Evolutionary conservation across 2,329 filamentous ascomycete species (phyloP).

Genomic region (Aspergillus floridensis): DNA sequence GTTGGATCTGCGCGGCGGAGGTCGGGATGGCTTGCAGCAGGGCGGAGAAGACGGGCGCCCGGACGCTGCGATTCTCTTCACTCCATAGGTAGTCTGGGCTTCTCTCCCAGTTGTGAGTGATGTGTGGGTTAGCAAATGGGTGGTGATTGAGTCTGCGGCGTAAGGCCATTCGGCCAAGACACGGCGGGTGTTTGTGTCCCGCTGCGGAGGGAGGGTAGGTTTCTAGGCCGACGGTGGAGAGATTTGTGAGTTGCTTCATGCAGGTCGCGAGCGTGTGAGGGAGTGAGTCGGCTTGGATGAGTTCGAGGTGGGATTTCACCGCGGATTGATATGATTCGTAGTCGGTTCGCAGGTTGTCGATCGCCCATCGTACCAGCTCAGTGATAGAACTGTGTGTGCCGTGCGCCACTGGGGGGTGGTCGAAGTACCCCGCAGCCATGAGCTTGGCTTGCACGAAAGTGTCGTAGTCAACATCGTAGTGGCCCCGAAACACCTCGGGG

Average conservation of each 20-base stretch:
- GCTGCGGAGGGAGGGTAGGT: not conserved
- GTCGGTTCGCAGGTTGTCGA: not conserved
- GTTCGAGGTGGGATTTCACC: not conserved
- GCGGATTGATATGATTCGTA: not conserved
- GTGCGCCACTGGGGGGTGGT: not conserved
- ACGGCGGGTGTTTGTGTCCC: not conserved
- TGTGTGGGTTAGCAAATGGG: not conserved
- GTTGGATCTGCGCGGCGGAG: not conserved
- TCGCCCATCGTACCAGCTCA: not conserved
- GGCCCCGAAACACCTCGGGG: not conserved
- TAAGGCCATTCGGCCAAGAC: not conserved
- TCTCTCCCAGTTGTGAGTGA: not conserved
- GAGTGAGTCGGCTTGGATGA: not conserved
- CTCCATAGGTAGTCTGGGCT: not conserved
- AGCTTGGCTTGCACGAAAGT: not conserved
- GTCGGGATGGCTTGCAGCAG: not conserved
- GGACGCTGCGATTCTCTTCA: not conserved
- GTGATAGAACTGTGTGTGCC: not conserved
- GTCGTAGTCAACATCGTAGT: not conserved
- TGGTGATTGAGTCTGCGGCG: not conserved
- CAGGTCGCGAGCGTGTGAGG: not conserved
- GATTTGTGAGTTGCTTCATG: not conserved
- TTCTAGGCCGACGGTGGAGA: not conserved
- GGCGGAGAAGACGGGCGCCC: not conserved
- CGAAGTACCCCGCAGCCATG: not conserved